Evolutionary conservation across 805 yeast genomes (phyloP), one percentile per base, ranked within the genome.

Genomic region (Hanseniaspora guilliermondii): DNA sequence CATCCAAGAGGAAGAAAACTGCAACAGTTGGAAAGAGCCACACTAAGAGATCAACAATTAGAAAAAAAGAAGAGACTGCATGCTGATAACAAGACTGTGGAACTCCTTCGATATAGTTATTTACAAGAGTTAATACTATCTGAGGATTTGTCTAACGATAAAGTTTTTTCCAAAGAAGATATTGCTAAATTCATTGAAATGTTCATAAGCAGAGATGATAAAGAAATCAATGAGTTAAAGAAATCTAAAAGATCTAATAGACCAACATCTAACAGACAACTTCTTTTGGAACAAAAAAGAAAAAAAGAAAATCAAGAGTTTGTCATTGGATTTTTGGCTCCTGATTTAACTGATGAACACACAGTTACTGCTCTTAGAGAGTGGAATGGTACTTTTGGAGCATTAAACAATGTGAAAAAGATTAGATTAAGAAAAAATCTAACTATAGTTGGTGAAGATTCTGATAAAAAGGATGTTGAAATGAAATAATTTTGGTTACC

Each of bases 1-100:
- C 97, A 91, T 65, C 93, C 95, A 22, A 83, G 82, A 63, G 96
- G 97, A 9, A 77, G 96, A 53, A 91, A 88, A 67, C 84, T 87
- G 67, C 83, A 83, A 67, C 87, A 84, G 65, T 70, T 91, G 50
- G 82, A 82, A 55, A 74, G 93, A 58, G 97, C 97, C n/a, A 79
- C 95, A 1, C 69, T 87, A 45, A 77, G 98, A 67, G 94, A 89
- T 58, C 75, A 74, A 49, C 86, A 85, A 65, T 68, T 91, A 50
- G 76, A 73, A 37, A 73, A 73, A 49, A 79, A 76, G 64, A 85
- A 84, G 64, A 66, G 73, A 22, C 74, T 73, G 49, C 79, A 78
- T 60, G 67, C 75, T 33, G 83, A 80, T 56, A 78, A 78, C 59
- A 80, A 77, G 62, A 76, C 78, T 49, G 74, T 76, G 56, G 87